Base-by-base conservation (phyloP, 2,329 filamentous ascomycete genomes). In the Cytospora schulzeri region DNA sequence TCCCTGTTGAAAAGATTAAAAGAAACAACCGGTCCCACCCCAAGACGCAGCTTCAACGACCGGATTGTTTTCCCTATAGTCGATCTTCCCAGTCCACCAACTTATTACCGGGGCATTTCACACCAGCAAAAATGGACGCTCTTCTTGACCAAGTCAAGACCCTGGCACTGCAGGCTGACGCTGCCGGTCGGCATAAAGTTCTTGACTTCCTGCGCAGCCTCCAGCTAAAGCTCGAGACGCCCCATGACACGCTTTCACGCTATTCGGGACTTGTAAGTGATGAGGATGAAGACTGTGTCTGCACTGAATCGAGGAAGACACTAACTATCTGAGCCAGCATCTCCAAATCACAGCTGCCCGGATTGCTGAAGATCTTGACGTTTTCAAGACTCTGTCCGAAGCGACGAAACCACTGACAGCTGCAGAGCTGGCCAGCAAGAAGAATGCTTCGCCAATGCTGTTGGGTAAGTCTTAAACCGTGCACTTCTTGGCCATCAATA, bases 191-290 rank as follows among this genome's bases (percentile, higher is more conserved):
- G 1, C 51, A 61, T 14, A 50, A 63, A 33, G 19, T 68, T 0
- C 67, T 68, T 19, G 66, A 68, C 48, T 31, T 38, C 14, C 31
- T 67, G 15, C 54, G 56, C 7, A 29, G 17, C 14, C 62, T 68
- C 22, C 66, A 68, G 45, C 51, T 67, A 5, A 45, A 51, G n/a
- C 54, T 69, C 1, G 66, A 69, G 28, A 67, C 51, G 24, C 66
- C 64, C 4, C 67, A 65, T 28, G 65, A 68, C 26, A 63, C 66
- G 3, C 57, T 67, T 9, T 63, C 64, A 14, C 63, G 66, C 0
- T 62, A 22, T 29, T 61, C 51, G 5, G 59, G 59, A 5, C 19
- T 61, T 48, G 28, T 48, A 33, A 31, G 52, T 7, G 9, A 4
- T n/a, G 7, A 52, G 22, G 50, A 52, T 14, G 24, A 52, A 15